Evolutionary conservation across 1,284 basidiomycete species (phyloP).

Genomic region (Rhodotorula sp.): DNA sequence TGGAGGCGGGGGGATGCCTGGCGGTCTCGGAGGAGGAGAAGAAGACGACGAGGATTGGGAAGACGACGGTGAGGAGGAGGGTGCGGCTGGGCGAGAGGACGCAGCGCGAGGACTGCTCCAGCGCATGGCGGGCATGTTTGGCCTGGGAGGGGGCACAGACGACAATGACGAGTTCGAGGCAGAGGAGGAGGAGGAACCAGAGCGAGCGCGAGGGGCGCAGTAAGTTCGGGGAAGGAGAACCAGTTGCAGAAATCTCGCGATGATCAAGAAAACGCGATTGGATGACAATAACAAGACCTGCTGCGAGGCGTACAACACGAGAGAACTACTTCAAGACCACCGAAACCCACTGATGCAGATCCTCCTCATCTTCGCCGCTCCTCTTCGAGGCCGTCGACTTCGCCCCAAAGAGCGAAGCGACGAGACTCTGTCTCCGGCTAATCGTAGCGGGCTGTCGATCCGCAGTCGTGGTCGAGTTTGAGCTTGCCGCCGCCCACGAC

Average conservation of each 20-base stretch:
- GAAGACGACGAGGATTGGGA: conserved; percentile 9
- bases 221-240: too few relatives aligned
- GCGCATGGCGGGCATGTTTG: conserved; percentile 18
- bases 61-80: not conserved
- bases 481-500: too few relatives aligned
- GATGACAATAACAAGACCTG: not conserved
- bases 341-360: conserved; percentile 13
- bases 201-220: not conserved
- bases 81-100: not conserved
- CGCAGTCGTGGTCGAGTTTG: too few relatives aligned
- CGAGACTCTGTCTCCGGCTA: not conserved
- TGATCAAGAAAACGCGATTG: not conserved
- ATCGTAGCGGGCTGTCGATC: not conserved
- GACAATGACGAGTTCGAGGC: not conserved
- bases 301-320: not conserved
- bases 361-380: not conserved
- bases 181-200: not conserved
- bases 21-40: conserved; percentile 21
- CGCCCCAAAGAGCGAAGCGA: not conserved
- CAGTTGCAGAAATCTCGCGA: not conserved
- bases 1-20: conserved; percentile 30
- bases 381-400: not conserved
- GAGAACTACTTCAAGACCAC: conserved; percentile 7
- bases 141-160: conserved; percentile 3
- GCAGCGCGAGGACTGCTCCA: conserved; percentile 10